These are phyloP conservation scores for Pseudocercospora eumusae DNA, from an alignment of 2,329 filamentous ascomycete genomes.

Conservation along the genomic window DNA sequence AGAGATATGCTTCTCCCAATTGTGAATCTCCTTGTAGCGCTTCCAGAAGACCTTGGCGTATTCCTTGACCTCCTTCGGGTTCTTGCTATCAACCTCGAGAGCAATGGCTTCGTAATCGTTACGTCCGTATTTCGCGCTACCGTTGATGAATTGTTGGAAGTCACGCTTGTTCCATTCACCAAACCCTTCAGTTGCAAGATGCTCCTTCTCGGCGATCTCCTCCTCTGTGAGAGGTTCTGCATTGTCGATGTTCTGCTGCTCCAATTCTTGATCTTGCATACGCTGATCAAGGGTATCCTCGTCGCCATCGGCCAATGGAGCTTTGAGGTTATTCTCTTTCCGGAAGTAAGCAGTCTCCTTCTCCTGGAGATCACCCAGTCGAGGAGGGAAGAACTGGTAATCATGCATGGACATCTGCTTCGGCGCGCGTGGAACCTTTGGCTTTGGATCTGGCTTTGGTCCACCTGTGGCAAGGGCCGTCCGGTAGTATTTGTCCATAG, in stretches of 20 bases:
- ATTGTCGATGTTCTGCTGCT: slow-evolving; percentile 91
- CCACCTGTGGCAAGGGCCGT: slow-evolving; percentile 82
- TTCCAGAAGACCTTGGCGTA: slow-evolving; percentile 98
- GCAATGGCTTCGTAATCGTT: slow-evolving; percentile 82
- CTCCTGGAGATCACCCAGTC: slow-evolving; percentile 85
- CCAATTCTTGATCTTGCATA: slow-evolving; percentile 80
- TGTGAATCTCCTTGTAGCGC: slow-evolving; percentile 84
- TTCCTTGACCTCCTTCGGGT: slow-evolving; percentile 76
- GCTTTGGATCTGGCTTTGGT: slow-evolving; percentile 79
- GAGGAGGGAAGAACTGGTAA: slow-evolving; percentile 92
- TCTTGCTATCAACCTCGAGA: slow-evolving; percentile 88
- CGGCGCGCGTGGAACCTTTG: slow-evolving; percentile 91
- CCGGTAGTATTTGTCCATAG: slow-evolving; percentile 98
- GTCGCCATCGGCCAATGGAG: slow-evolving; percentile 81
- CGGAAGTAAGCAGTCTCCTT: slow-evolving; percentile 94
- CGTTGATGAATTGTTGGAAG: slow-evolving; percentile 97
- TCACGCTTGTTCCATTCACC: slow-evolving; percentile 94
- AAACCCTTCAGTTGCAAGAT: slow-evolving; percentile 81
- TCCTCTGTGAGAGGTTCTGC: slow-evolving; percentile 85
- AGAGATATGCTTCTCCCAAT: slow-evolving; percentile 84
- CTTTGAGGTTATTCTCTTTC: slow-evolving; percentile 95
- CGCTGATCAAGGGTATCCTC: slow-evolving; percentile 85
- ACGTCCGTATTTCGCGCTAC: slow-evolving; percentile 88
- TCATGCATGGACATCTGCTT: slow-evolving; percentile 92
- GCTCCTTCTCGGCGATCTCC: slow-evolving; percentile 83